Evolutionary conservation across 257 asterid genomes (phyloP).

Genomic region (Solanum lycopersicoides): DNA sequence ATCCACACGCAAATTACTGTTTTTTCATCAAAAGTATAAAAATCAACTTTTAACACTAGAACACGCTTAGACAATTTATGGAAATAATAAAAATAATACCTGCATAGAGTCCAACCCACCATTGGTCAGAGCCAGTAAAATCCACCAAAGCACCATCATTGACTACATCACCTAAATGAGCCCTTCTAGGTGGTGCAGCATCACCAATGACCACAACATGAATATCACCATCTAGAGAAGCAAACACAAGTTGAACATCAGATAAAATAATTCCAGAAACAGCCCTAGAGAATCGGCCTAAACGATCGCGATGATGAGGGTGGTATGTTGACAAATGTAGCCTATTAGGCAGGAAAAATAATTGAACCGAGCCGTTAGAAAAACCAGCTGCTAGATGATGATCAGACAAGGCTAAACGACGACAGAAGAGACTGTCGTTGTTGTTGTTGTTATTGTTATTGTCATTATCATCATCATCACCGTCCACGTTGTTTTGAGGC

Average conservation of each 20-base stretch:
- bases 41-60: background rate
- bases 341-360: conserved; percentile 40
- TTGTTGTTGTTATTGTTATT: conserved; percentile 19
- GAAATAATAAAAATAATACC: conserved; percentile 16
- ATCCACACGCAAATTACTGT: background rate
- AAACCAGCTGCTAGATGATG: conserved; percentile 76
- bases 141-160: conserved; percentile 76
- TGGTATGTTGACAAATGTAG: conserved; percentile 37
- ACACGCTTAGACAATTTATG: background rate
- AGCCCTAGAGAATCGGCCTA: conserved; percentile 54
- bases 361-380: conserved; percentile 58
- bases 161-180: conserved; percentile 66
- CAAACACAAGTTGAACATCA: conserved; percentile 36
- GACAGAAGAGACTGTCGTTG: conserved; percentile 29
- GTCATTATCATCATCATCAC: background rate
- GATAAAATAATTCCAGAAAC: conserved; percentile 52
- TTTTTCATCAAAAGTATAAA: background rate
- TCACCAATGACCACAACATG: conserved; percentile 30
- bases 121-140: conserved; percentile 56
- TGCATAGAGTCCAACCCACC: conserved; percentile 99
- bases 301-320: conserved; percentile 57
- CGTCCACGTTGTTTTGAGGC: conserved; percentile 7
- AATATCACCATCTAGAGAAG: conserved; percentile 68
- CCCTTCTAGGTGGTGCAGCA: conserved; percentile 34
- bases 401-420: conserved; percentile 69